Evolutionary conservation across 805 yeast genomes (phyloP).

Genomic region (Middelhovenomyces tepae): DNA sequence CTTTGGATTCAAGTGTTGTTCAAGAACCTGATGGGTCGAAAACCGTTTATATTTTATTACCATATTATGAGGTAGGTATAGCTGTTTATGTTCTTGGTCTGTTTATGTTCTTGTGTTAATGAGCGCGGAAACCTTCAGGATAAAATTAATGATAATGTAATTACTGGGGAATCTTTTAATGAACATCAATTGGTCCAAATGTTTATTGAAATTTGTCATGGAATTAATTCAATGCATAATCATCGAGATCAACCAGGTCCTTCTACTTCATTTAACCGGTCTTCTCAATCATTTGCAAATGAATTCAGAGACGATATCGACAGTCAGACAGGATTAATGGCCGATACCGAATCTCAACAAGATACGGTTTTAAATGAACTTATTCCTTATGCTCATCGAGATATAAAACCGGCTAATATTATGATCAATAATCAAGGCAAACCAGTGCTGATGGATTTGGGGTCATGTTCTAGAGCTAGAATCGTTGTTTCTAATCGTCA

Average conservation of each 20-base stretch:
- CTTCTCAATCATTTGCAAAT: too few species aligned
- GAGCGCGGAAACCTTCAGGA: conserved; percentile 74
- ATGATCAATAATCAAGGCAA: conserved; percentile 66
- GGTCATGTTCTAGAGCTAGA: conserved; percentile 65
- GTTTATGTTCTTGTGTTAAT: too few species aligned
- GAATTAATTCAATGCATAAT: conserved; percentile 67
- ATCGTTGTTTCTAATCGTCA: conserved; percentile 47
- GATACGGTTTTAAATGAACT: conserved; percentile 47
- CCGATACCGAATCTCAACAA: conserved; percentile 1
- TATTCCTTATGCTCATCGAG: conserved; percentile 74
- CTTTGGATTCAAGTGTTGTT: conserved; percentile 61
- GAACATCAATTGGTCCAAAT: conserved; percentile 57
- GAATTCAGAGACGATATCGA: too few species aligned
- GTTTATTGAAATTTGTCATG: conserved; percentile 64
- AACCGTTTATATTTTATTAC: conserved; percentile 69
- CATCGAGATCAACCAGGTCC: conserved; percentile 29
- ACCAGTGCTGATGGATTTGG: conserved; percentile 78
- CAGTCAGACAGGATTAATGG: too few species aligned
- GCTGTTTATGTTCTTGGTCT: too few species aligned
- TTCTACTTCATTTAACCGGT: too few species aligned
- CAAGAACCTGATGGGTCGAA: conserved; percentile 75
- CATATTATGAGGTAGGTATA: conserved; percentile 66
- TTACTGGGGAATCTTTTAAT: conserved; percentile 43
- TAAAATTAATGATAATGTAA: conserved; percentile 53
- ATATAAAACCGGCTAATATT: conserved; percentile 82